Evolutionary conservation across 495 filamentous ascomycete genomes (phyloP), one percentile per base, ranked within the genome.

Genomic region (Aspergillus homomorphus): DNA sequence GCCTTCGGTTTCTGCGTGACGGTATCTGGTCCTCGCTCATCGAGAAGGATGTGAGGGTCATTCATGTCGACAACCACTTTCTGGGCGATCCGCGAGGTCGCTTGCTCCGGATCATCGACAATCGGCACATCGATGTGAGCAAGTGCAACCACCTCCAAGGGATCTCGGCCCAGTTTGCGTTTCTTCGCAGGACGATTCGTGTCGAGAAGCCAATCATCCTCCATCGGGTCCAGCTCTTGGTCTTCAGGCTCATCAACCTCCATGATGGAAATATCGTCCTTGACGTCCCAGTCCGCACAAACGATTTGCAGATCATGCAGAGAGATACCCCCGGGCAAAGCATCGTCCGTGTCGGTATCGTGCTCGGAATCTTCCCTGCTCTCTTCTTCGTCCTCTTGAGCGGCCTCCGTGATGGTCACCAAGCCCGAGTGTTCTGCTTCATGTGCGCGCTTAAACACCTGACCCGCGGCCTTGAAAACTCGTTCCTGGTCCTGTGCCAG

Each of bases 61-160:
- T 92, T 92, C 60, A 96, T 80, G 63, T 98, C 91, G n/a, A 99
- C 81, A 1, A 82, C 82, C 45, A 95, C 86, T 33, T 80, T 84
- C 69, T 89, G 91, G 22, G 88, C 86, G 57, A 92, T 73, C 57
- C 83, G 83, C 4, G 85, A 75, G 4, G 88, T 89, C 16, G 82
- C 80, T 50, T 74, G 65, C 59, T 83, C 81, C 0, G 86, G 86
- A 45, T 88, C 82, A 62, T 87, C 83, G 52, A 87, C 71, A 6
- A 83, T 68, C 0, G 81, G 80, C 24, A 84, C 62, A 23, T 74
- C 72, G 38, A 80, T 74, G 45, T 81, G 70, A 46, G 69, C 77
- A 23, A 79, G 53, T n/a, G 69, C 69, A 51, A 83, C 62, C 15
- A 76, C 61, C 48, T 81, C 75, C 54, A 66, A 65, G 7, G 76